Conservation (phyloP, 768 basidiomycete species). For the Panaeolus cyanescens region DNA sequence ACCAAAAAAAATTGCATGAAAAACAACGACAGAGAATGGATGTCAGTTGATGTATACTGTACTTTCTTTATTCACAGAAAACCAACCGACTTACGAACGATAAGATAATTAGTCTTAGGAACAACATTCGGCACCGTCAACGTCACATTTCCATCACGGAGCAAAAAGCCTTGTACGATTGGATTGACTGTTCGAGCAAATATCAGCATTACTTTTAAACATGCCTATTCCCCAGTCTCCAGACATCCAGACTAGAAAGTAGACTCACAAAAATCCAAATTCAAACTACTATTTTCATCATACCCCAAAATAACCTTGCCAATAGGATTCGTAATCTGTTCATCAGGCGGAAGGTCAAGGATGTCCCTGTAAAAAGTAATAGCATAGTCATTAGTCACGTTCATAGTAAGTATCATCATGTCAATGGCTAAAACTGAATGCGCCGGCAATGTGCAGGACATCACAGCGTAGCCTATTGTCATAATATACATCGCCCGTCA, state of each 20-base stretch:
- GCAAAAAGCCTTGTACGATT: constrained; percentile 55
- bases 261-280: constrained; percentile 53
- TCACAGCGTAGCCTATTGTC: no score
- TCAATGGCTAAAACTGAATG: not conserved
- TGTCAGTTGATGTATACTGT: no score
- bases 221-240: not conserved
- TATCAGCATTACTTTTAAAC: no score
- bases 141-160: constrained; percentile 48
- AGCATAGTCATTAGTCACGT: no score
- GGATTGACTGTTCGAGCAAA: constrained; percentile 46
- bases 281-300: constrained; percentile 45
- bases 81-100: constrained; percentile 59
- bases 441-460: not conserved
- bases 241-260: not conserved
- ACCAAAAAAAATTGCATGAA: no score
- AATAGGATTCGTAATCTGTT: constrained; percentile 46
- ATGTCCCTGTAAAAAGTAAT: constrained; percentile 50
- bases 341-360: constrained; percentile 43
- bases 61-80: no score
- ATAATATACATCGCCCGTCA: no score
- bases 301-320: constrained; percentile 57
- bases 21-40: no score
- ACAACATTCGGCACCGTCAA: constrained; percentile 55
- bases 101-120: constrained; percentile 50
- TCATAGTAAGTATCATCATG: no score